Evolutionary conservation across 2,329 filamentous ascomycete genomes (phyloP), one percentile per base, ranked within the genome.

Genomic region (Calonectria pseudoreteaudii): DNA sequence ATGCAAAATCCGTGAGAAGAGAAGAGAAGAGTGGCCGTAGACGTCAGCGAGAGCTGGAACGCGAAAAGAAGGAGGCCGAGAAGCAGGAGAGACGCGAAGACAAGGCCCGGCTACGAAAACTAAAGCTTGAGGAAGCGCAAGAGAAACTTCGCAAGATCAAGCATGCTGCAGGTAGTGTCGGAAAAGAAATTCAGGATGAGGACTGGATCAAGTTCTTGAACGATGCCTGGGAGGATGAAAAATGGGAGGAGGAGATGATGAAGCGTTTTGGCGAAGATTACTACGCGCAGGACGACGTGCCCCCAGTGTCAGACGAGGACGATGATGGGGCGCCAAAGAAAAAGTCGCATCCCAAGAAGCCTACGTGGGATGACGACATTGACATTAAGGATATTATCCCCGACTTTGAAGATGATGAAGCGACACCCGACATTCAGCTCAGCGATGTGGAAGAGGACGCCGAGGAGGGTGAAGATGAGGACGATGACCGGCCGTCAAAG

Each of bases 321-420:
- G 91, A 93, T 1, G 93, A 92, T 77, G 94, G 88, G 20, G 89
- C 90, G 28, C 86, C 82, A n/a, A 88, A 86, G 64, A 90, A 81
- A 76, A 84, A 80, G 76, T 82, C 86, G 50, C 85, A 86, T 23
- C 77, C 85, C 67, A 92, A 91, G 83, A 92, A 91, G 81, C 92
- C 91, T 77, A 93, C 90, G 81, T 99, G 96, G 94, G 95, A 98
- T 80, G 95, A 98, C 81, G 97, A 99, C 82, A 98, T 99, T 80
- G 96, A 98, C 82, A 98, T 99, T 86, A 95, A 94, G 74, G 96
- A 98, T 83, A 89, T 98, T 66, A 87, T 98, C 34, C 95, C 95
- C 1, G 95, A 98, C 74, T 98, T 97, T 81, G 91, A 94, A 26
- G 94, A 95, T 31, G 91, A 91, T 9, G 86, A 89, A 72, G 82